Conservation (phyloP, 108 stramenopile genomes). For the Hondaea fermentalgiana region DNA sequence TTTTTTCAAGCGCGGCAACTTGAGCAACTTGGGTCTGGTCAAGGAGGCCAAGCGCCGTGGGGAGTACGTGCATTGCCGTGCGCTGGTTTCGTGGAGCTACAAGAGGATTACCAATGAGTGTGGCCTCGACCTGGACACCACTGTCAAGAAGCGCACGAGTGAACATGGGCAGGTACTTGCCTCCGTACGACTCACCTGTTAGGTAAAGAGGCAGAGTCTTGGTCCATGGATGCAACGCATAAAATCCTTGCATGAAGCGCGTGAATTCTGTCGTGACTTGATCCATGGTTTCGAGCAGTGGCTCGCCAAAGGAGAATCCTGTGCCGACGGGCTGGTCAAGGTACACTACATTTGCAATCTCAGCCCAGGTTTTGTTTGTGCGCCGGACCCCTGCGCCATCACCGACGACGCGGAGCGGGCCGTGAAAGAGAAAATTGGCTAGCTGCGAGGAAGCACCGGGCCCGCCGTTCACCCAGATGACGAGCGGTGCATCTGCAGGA, state of each 20-base stretch:
- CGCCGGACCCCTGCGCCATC: neutral
- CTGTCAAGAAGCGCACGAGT: neutral
- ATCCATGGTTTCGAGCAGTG: neutral
- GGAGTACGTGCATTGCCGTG: neutral
- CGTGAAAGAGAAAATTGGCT: neutral
- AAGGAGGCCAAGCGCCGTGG: neutral
- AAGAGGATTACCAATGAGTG: neutral
- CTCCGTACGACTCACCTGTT: neutral
- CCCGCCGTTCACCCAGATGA: neutral
- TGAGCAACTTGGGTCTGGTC: neutral
- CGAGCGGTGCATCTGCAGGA: neutral
- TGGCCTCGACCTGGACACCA: neutral
- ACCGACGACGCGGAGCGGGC: neutral
- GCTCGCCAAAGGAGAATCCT: neutral
- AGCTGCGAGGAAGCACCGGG: neutral
- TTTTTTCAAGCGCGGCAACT: neutral
- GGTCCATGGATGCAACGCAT: neutral
- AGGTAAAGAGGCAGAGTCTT: neutral
- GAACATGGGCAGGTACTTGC: neutral
- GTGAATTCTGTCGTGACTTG: neutral
- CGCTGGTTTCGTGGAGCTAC: neutral
- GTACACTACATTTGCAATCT: neutral
- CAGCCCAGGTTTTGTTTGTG: neutral
- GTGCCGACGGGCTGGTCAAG: neutral
- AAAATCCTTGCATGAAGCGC: neutral